These are phyloP conservation scores for Solanum virginianum DNA, from an alignment of 257 asterid genomes.

Conservation along the genomic window DNA sequence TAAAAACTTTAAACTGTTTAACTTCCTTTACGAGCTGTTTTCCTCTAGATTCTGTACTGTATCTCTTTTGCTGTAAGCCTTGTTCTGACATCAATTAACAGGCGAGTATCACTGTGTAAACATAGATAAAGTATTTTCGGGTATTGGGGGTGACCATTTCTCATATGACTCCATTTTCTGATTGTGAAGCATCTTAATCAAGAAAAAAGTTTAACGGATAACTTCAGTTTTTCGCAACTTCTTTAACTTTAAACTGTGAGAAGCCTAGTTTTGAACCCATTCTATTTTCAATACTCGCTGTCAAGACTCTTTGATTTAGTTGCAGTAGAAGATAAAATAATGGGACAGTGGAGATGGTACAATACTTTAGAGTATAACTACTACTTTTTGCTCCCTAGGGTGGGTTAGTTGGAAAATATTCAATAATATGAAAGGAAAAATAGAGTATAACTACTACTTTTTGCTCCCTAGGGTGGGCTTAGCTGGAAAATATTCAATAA, in stretches of 20 bases:
- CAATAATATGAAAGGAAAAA: no score
- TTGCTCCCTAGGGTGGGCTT: background rate
- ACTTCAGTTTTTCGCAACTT: background rate
- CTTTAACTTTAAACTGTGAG: background rate
- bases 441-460: background rate
- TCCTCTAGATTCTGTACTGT: background rate
- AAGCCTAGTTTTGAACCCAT: background rate
- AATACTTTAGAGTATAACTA: background rate
- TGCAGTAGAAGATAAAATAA: background rate
- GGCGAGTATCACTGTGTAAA: background rate
- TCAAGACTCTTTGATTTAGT: background rate
- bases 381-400: background rate
- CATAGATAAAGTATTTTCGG: background rate
- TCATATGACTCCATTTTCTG: background rate
- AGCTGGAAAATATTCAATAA: background rate
- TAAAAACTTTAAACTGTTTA: background rate
- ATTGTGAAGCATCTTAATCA: background rate
- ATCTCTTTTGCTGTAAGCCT: background rate
- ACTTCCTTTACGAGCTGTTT: background rate
- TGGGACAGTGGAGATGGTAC: background rate
- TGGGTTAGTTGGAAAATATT: background rate
- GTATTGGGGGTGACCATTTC: background rate
- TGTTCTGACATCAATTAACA: background rate
- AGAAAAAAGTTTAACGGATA: background rate
- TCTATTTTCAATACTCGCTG: background rate